Evolutionary conservation across 495 filamentous ascomycete species (phyloP).

Genomic region (Aspergillus nidulans): DNA sequence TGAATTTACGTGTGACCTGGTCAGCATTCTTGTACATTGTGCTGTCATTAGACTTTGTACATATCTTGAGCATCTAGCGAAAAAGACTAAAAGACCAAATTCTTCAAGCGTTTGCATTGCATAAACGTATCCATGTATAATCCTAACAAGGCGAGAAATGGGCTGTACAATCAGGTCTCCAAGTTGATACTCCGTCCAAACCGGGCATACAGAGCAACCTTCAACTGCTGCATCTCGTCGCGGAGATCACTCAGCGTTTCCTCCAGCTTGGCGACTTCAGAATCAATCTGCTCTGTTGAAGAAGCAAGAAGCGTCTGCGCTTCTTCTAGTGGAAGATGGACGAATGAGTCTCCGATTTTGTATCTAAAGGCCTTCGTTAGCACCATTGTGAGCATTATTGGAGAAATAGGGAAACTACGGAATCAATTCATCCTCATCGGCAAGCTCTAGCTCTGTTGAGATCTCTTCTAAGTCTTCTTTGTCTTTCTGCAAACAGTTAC

Average conservation of each 20-base stretch:
- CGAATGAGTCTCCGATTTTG: slow-evolving; percentile 93
- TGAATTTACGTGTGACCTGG: not conserved
- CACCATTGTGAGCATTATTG: not conserved
- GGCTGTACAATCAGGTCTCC: slow-evolving; percentile 59
- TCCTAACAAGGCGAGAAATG: not conserved
- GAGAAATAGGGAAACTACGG: slow-evolving; percentile 56
- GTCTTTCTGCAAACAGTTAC: slow-evolving; percentile 66
- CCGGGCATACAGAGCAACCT: slow-evolving; percentile 86
- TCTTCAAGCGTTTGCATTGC: not conserved
- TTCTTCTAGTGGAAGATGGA: slow-evolving; percentile 75
- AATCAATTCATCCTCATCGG: slow-evolving; percentile 89
- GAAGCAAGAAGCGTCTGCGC: slow-evolving; percentile 77
- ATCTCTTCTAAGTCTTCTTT: slow-evolving; percentile 97
- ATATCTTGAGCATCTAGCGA: not conserved
- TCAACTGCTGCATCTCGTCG: slow-evolving; percentile 84
- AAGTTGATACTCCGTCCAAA: slow-evolving; percentile 95
- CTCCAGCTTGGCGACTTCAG: slow-evolving; percentile 71
- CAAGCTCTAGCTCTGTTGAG: slow-evolving; percentile 83
- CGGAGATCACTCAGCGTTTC: slow-evolving; percentile 65
- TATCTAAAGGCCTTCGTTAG: slow-evolving; percentile 55
- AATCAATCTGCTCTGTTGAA: slow-evolving; percentile 66
- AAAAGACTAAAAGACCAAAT: not conserved
- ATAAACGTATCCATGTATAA: not conserved
- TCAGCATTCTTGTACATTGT: not conserved
- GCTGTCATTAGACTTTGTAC: slow-evolving; percentile 1